Conservation (phyloP, 352 stramenopile species). For the Hyaloperonospora brassicae region DNA sequence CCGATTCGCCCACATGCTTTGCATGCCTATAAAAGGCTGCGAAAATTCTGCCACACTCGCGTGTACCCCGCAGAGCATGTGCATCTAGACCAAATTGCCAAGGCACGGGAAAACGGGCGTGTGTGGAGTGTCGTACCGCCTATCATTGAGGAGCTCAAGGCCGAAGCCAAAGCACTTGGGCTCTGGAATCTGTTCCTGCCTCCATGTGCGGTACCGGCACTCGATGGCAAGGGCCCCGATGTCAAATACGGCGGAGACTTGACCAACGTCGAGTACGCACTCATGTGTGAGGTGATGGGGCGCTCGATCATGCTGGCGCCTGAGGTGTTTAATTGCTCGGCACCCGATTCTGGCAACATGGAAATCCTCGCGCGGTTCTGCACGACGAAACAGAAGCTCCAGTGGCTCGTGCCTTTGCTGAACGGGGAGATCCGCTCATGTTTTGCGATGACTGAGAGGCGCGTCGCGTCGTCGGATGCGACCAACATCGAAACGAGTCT, state of each 20-base stretch:
- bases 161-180: constrained; percentile 81
- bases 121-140: constrained; percentile 82
- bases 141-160: constrained; percentile 88
- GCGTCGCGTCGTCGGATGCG: constrained; percentile 92
- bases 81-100: constrained; percentile 66
- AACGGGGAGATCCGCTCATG: constrained; percentile 90
- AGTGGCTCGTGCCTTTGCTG: constrained; percentile 90
- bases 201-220: constrained; percentile 38
- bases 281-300: constrained; percentile 95
- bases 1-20: constrained; percentile 70
- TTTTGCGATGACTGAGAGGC: constrained; percentile 97
- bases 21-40: constrained; percentile 75
- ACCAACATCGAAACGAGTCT: constrained; percentile 92
- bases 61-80: constrained; percentile 88
- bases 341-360: constrained; percentile 98
- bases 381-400: constrained; percentile 86
- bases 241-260: constrained; percentile 65
- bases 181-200: constrained; percentile 97
- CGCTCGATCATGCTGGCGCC: constrained; percentile 81
- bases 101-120: constrained; percentile 39
- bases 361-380: constrained; percentile 94
- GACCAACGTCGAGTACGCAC: constrained; percentile 91
- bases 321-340: constrained; percentile 95
- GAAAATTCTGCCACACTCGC: constrained; percentile 82
- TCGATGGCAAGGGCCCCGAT: constrained; percentile 33